Base-by-base conservation (phyloP, 768 basidiomycete species). In the Xerocomus spinulosus region DNA sequence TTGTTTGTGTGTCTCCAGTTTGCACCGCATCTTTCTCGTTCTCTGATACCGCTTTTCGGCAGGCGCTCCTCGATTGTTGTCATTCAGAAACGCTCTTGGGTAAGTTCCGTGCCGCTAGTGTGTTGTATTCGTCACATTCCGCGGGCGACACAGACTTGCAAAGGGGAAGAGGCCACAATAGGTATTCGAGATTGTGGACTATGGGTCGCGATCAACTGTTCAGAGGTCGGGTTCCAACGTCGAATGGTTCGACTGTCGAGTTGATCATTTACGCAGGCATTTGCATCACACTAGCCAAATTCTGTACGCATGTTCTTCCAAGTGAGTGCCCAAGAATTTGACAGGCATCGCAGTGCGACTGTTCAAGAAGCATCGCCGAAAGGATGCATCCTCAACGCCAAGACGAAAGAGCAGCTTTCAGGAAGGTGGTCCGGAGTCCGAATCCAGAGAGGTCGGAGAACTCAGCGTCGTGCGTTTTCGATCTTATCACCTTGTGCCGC, bases 21-120 rank as follows among this genome's bases (percentile, higher is more conserved):
- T n/a, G n/a, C n/a, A n/a, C n/a, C n/a, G n/a, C n/a, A n/a, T n/a
- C n/a, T n/a, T n/a, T n/a, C n/a, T n/a, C 32, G 5, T 29, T 40
- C 5, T 0, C 26, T 49, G 30, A 61, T n/a, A 14, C 8, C 29
- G n/a, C n/a, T n/a, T 15, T 8, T 18, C n/a, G n/a, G n/a, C n/a
- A 65, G 64, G 53, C 60, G 8, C 51, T 65, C 18, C 53, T 67
- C 3, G 64, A 65, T 17, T 65, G 62, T 7, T 67, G 64, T 15
- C 63, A 67, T 12, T 67, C 63, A 0, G 63, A 67, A 15, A 54
- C 36, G 9, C 33, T 65, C 2, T 41, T 65, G 23, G 58, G 63
- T 67, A 40, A 38, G 46, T 51, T n/a, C n/a, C n/a, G n/a, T n/a
- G n/a, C n/a, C n/a, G n/a, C n/a, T n/a, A n/a, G n/a, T n/a, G n/a